phyloP scores from a whole-genome alignment of 1,139 yeast species.

The Dujonia santamariae region DNA sequence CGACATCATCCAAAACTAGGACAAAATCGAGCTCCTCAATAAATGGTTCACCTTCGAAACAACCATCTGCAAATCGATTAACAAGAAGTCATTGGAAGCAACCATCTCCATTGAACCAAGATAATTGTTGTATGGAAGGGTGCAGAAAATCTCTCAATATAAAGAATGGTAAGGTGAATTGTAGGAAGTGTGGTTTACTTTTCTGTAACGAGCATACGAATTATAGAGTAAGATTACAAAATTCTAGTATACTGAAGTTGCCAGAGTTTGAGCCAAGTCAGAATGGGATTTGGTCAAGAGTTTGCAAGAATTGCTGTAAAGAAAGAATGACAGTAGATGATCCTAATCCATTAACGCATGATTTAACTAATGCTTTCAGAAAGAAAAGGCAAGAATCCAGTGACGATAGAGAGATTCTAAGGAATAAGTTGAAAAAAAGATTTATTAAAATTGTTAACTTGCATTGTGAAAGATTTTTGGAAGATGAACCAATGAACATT shows the following conservation, averaged over 20 bases:
- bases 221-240: constrained; percentile 42
- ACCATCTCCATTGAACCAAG: constrained; percentile 29
- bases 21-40: not conserved
- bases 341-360: constrained; percentile 23
- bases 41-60: not conserved
- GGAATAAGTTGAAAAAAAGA: constrained; percentile 62
- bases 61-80: constrained; percentile 18
- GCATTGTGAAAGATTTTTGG: no score
- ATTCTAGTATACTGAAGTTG: constrained; percentile 27
- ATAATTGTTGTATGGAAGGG: constrained; percentile 28
- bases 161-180: constrained; percentile 54
- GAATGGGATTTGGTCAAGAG: constrained; percentile 64
- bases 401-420: constrained; percentile 45
- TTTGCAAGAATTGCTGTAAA: constrained; percentile 73
- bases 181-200: constrained; percentile 69
- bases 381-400: constrained; percentile 35
- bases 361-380: constrained; percentile 45
- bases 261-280: constrained; percentile 31
- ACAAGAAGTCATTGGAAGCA: constrained; percentile 65
- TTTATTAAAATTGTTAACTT: constrained; percentile 43
- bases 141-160: constrained; percentile 44
- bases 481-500: no score
- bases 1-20: no score
- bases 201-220: constrained; percentile 67
- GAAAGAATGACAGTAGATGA: constrained; percentile 50